Base-by-base conservation (phyloP, 2,329 filamentous ascomycete species). In the Aspergillus caelatus region DNA sequence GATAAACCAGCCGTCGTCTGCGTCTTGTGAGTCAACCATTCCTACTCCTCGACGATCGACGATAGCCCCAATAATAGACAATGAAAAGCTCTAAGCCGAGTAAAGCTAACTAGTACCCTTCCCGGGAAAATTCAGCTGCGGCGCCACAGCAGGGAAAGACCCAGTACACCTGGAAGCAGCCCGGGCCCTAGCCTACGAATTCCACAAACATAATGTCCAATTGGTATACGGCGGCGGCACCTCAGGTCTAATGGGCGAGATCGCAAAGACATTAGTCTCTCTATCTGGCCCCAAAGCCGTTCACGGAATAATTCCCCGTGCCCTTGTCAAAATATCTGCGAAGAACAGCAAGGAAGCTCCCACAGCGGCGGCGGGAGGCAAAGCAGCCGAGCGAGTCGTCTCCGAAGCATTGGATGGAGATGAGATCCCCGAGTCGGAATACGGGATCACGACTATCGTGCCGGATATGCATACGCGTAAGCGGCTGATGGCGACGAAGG, bases 381-480 rank as follows among this genome's bases (percentile, higher is more conserved):
- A 54, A 4, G 7, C 52, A 10, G 79, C 80, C 58, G 84, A 85
- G 68, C 84, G 89, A 58, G 81, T 85, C 12, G 80, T 91, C 68
- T 34, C 68, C 72, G 39, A 41, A 41, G 19, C 39, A 16, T n/a
- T 41, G 39, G 39, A 41, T 7, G 39, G 39, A 4, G 50, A n/a
- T 30, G 19, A 19, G 7, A 28, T 54, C 52, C n/a, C 26, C 3
- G 46, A 50, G 26, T 54, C 52, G 11, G 52, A 82, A 60, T 99
- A 92, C 76, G 95, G 95, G 11, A 83, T 85, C 50, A 97, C 93
- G 14, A 97, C 93, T 0, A 88, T 97, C 10, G 95, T 98, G 32
- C 85, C 88, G 70, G 93, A 97, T 76, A 99, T 99, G 95, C 95
- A 99, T 80, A 94, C 92, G 48, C 88, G 95, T 67, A 99, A 99